Conservation (phyloP, 805 yeast genomes). For the Suhomyces faveliae region DNA sequence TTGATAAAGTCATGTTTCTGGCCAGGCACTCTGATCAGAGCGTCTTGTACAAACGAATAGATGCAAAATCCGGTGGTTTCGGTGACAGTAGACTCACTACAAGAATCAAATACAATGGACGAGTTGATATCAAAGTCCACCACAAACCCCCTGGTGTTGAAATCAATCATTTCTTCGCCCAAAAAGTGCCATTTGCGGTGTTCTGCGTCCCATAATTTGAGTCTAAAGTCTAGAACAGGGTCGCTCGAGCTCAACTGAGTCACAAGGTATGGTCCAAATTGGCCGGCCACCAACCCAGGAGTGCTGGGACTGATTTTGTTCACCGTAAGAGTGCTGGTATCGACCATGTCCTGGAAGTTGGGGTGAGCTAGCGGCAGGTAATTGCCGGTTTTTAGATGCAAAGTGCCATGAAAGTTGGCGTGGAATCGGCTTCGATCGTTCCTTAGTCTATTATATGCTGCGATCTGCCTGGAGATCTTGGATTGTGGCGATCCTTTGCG, state of each 20-base stretch:
- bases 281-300: background rate
- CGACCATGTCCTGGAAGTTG: background rate
- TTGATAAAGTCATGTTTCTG: background rate
- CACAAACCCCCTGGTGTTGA: background rate
- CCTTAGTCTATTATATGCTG: background rate
- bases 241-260: background rate
- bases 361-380: background rate
- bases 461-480: background rate
- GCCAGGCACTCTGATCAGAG: background rate
- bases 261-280: background rate
- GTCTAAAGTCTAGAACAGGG: background rate
- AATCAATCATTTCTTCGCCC: slow-evolving; percentile 1
- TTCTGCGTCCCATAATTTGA: background rate
- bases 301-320: background rate
- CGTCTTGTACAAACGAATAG: background rate
- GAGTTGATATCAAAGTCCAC: background rate
- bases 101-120: background rate
- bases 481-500: background rate
- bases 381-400: background rate
- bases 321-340: background rate
- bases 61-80: background rate
- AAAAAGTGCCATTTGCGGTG: background rate
- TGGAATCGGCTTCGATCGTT: background rate
- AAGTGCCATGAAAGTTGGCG: background rate
- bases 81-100: background rate